These are phyloP conservation scores for Apostasia shenzhenica DNA, from an alignment of 106 monocot species.

Conservation along the genomic window DNA sequence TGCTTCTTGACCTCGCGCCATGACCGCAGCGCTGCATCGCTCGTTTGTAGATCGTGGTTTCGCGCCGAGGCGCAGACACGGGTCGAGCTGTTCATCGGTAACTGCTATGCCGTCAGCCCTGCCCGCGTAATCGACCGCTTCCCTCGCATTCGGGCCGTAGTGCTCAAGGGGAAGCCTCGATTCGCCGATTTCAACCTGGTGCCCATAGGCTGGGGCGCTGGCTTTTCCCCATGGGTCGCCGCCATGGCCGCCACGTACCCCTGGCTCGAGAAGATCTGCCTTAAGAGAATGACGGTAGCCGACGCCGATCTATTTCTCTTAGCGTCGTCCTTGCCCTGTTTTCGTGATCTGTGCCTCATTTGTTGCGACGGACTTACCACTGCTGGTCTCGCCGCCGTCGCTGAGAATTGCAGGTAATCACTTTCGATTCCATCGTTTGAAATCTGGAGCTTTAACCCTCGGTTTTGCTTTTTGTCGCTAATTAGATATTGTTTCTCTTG, in stretches of 20 bases:
- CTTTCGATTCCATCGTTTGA: not conserved
- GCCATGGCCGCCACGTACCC: constrained; percentile 37
- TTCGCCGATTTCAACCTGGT: constrained; percentile 81
- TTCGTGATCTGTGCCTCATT: constrained; percentile 48
- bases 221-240: constrained; percentile 37
- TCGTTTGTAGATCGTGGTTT: constrained; percentile 72
- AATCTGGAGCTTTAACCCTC: not conserved
- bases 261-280: constrained; percentile 50
- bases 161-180: constrained; percentile 35
- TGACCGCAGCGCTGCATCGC: constrained; percentile 73
- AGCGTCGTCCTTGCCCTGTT: constrained; percentile 30
- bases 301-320: constrained; percentile 38
- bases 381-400: constrained; percentile 53
- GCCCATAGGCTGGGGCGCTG: constrained; percentile 65
- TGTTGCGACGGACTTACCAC: constrained; percentile 76
- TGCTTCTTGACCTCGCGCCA: constrained; percentile 14
- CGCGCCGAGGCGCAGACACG: constrained; percentile 67
- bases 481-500: not conserved
- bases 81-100: constrained; percentile 72
- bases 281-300: constrained; percentile 69
- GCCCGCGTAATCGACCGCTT: constrained; percentile 41
- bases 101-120: constrained; percentile 85
- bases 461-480: not conserved
- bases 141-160: constrained; percentile 15
- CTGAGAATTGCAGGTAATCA: constrained; percentile 61